Evolutionary conservation across 768 basidiomycete species (phyloP), one percentile per base, ranked within the genome.

Genomic region (Macrocybe gigantea): DNA sequence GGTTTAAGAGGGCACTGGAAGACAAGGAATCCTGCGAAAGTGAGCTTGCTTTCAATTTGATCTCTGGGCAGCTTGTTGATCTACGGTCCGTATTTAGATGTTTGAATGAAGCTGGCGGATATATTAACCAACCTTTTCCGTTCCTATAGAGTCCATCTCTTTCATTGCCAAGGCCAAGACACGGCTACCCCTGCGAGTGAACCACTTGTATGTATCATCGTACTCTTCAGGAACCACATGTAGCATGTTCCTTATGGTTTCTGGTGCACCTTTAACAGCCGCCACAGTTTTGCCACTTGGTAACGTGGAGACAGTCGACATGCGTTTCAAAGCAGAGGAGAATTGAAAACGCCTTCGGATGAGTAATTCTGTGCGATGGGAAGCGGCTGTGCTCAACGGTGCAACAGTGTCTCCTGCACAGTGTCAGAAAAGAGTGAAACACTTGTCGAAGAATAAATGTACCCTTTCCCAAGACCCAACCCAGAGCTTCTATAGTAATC

Each of bases 1-100:
- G 80, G 66, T 67, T 99, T 99, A 53, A 99, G 78, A 2, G 96
- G 96, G 61, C 94, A 98, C 60, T 97, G 94, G 82, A 99, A 99
- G 14, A 99, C 93, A 50, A 99, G 72, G 74, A 99, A 99, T 6
- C 96, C 96, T n/a, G 81, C 92, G 58, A 99, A 99, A 3, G 62
- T 69, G 40, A 99, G 74, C 1, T 68, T 62, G 50, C 80, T 82
- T 66, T 99, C 96, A 7, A 91, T 88, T 31, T 80, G 67, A 36
- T 90, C 83, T 40, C 96, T 76, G 35, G 82, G 68, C n/a, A 97
- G 65, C 55, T 88, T 90, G 63, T 93, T 93, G 60, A 97, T 89
- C 92, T 95, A 54, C 10, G 33, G 49, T 38, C 35, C 7, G 15
- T 2, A 35, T 10, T 7, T 38, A n/a, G 11, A 36, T 9, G 8